A percentile compares a stretch with the other conserved stretches of the same genome.
These are phyloP conservation scores for Hansfordia pulvinata DNA, from an alignment of 2,329 filamentous ascomycete genomes.

Conservation along the genomic window DNA sequence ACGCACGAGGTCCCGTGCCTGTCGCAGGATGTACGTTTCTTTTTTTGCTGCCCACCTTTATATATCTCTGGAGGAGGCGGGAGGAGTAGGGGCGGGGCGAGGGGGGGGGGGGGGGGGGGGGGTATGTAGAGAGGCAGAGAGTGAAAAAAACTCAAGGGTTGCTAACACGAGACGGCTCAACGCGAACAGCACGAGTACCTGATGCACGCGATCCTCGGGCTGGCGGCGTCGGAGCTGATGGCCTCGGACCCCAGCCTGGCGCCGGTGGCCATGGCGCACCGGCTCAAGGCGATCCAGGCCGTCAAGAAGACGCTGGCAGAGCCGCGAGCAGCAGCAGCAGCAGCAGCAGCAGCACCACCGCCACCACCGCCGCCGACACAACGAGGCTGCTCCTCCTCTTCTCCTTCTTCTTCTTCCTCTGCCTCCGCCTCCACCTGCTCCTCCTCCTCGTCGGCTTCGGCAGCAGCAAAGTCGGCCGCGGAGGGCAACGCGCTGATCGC, in stretches of 20 bases:
- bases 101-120: too few species aligned
- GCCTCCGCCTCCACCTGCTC: conserved; percentile 23
- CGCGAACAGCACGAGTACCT: conserved; percentile 40
- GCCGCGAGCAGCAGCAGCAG: conserved; percentile 5
- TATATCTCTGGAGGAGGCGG: too few species aligned
- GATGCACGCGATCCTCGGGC: conserved; percentile 55
- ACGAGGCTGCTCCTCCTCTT: too few species aligned
- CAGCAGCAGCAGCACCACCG: conserved; percentile 14
- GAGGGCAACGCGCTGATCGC: conserved; percentile 46
- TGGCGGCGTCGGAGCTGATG: conserved; percentile 53
- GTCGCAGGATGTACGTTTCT: conserved; percentile 43
- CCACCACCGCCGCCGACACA: too few species aligned
- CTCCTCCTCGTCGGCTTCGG: conserved; percentile 23
- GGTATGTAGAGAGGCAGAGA: too few species aligned
- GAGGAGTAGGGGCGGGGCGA: too few species aligned
- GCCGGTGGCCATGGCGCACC: conserved; percentile 47
- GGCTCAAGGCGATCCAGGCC: conserved; percentile 49
- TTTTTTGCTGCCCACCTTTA: background rate
- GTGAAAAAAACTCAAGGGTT: too few species aligned
- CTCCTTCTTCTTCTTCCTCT: too few species aligned
- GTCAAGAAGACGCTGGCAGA: conserved; percentile 44
- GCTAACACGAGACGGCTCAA: conserved; percentile 6
- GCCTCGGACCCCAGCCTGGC: conserved; percentile 34
- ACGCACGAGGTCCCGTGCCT: conserved; percentile 52
- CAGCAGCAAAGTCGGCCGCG: conserved; percentile 27